Conservation (phyloP, 352 stramenopile species). For the Globisporangium cystogenes region DNA sequence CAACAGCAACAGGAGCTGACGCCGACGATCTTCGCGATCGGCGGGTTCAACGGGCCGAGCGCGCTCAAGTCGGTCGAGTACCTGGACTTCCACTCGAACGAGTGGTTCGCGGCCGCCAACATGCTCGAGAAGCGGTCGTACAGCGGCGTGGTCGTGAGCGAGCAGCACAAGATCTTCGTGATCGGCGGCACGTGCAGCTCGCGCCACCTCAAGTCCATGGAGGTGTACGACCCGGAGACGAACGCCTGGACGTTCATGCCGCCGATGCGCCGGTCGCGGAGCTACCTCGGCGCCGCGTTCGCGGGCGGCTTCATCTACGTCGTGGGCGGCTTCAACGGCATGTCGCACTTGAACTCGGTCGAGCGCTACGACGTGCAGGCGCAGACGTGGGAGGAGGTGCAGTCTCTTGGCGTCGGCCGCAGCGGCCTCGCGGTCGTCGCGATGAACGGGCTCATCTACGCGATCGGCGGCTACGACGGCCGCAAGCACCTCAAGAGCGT, state of each 20-base stretch:
- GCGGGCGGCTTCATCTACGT: slow-evolving; percentile 53
- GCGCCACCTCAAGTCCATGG: slow-evolving; percentile 51
- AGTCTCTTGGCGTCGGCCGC: slow-evolving; percentile 38
- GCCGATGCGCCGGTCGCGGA: slow-evolving; percentile 50
- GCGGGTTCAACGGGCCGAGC: slow-evolving; percentile 57
- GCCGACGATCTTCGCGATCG: slow-evolving; percentile 61
- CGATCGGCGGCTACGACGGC: slow-evolving; percentile 69
- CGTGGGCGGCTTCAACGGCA: slow-evolving; percentile 66
- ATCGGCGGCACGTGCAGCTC: slow-evolving; percentile 55
- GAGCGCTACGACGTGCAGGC: slow-evolving; percentile 47
- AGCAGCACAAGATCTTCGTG: slow-evolving; percentile 47
- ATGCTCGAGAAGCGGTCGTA: slow-evolving; percentile 64
- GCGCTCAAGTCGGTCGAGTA: slow-evolving; percentile 57
- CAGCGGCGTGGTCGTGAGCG: slow-evolving; percentile 43
- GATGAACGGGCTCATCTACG: slow-evolving; percentile 41
- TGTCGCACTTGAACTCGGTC: slow-evolving; percentile 45
- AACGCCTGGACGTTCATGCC: slow-evolving; percentile 47
- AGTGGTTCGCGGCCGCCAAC: slow-evolving; percentile 43
- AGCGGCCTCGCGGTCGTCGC: slow-evolving; percentile 54
- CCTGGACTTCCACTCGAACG: slow-evolving; percentile 52
- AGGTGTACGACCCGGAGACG: slow-evolving; percentile 43
- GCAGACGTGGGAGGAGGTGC: slow-evolving; percentile 45
- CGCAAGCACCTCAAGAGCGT: slow-evolving; percentile 59
- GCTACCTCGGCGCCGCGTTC: slow-evolving; percentile 51
- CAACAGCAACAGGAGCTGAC: slow-evolving; percentile 13